Base-by-base conservation (phyloP, 2,329 filamentous ascomycete species). In the Alternaria sp. region DNA sequence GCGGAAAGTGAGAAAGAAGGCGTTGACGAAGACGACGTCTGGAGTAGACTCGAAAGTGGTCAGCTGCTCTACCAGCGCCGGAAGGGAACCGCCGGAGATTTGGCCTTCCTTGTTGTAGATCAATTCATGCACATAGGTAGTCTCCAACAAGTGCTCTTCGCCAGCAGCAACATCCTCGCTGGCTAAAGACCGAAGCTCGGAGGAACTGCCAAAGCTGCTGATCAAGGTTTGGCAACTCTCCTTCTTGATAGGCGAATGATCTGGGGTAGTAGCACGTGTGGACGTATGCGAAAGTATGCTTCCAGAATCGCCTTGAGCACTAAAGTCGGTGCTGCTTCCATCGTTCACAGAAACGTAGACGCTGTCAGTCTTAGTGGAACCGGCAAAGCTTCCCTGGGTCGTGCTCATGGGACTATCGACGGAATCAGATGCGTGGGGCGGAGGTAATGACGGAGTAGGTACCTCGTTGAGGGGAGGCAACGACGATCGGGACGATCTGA, bases 1-100 rank as follows among this genome's bases (percentile, higher is more conserved):
- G 51, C 95, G 88, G 80, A 99, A 99, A 0, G 95, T 99, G 28
- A 98, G 88, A 74, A 96, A 98, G 74, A 99, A 98, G 0, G 95
- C 92, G 3, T 92, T 93, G 40, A 97, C 92, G 69, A 98, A 98
- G 72, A 91, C 87, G 17, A 91, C 88, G 73, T 98, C 94, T 0
- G 95, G 95, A 0, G 94, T 96, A 0, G 92, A 91, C 75, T 97
- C 92, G 74, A 96, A 93, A 0, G 91, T 92, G 0, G 95, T 98
- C 40, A 99, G 85, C 62, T 93, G 89, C 81, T 99, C 95, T n/a
- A 99, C 90, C 28, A 99, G 82, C 2, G 95, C 95, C 5, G 91
- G 88, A 11, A 99, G 84, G 3, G 93, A 96, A 13, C 95, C 95
- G 45, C 95, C 95, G 40, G 91, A 91, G n/a, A 99, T 89, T 62